These are phyloP conservation scores for Camelina hispida DNA, from an alignment of 345 rosid species.

Conservation along the genomic window DNA sequence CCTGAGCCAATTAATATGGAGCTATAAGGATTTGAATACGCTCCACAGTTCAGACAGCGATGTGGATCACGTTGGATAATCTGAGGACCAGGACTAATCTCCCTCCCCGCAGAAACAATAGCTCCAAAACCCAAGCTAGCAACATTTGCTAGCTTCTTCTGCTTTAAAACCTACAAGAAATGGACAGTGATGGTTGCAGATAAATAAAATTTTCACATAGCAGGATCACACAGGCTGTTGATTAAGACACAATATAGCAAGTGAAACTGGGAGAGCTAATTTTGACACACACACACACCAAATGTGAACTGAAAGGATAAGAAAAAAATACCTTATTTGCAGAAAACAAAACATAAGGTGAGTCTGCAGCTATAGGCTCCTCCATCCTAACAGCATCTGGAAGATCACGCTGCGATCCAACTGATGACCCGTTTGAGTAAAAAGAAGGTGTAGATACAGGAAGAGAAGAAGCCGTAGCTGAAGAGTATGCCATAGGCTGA, in stretches of 20 bases:
- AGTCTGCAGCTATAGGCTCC: conserved; percentile 55
- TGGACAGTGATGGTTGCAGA: not conserved
- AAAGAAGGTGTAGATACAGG: conserved; percentile 83
- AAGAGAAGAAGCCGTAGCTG: conserved; percentile 61
- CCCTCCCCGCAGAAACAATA: conserved; percentile 86
- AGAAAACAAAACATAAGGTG: conserved; percentile 73
- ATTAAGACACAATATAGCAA: conserved; percentile 11
- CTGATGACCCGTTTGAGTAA: conserved; percentile 72
- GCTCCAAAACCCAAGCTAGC: conserved; percentile 96
- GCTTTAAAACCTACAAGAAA: conserved; percentile 72
- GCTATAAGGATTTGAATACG: conserved; percentile 85
- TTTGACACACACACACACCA: conserved; percentile 10
- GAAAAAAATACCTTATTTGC: conserved; percentile 68
- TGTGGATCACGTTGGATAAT: conserved; percentile 85
- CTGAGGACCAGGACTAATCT: conserved; percentile 78
- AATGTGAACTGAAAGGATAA: conserved; percentile 22
- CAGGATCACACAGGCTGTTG: not conserved
- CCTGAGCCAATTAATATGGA: conserved; percentile 87
- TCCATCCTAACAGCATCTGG: conserved; percentile 56
- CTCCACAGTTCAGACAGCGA: conserved; percentile 91
- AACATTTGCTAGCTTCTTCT: conserved; percentile 85
- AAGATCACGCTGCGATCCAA: conserved; percentile 58
- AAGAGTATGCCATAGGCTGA: conserved; percentile 84
- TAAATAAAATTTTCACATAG: conserved; percentile 3
- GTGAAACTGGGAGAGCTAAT: not conserved